phyloP scores from a whole-genome alignment of 306 rosid genomes.

The barrel medic (Medicago truncatula) region DNA sequence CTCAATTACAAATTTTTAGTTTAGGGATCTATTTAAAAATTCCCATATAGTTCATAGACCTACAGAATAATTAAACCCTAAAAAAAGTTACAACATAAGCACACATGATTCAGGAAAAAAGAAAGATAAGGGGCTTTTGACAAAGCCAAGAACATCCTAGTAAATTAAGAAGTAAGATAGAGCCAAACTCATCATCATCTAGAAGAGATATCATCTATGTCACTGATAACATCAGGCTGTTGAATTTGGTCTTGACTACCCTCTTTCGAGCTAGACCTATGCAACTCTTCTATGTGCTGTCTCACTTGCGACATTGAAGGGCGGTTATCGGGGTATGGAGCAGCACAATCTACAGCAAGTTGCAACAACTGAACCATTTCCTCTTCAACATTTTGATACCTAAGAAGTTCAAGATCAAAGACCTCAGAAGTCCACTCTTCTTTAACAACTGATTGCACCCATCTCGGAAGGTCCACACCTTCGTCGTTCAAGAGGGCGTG shows the following conservation, averaged over 20 bases:
- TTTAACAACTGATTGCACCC: conserved; percentile 74
- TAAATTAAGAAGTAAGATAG: neutral
- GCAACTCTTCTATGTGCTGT: conserved; percentile 55
- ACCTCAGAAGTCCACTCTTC: conserved; percentile 75
- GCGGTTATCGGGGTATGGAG: conserved; percentile 63
- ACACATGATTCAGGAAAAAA: conserved; percentile 38
- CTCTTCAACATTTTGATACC: conserved; percentile 65
- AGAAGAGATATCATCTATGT: conserved; percentile 45
- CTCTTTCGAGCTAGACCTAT: conserved; percentile 47
- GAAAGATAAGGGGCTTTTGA: conserved; percentile 28
- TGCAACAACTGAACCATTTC: conserved; percentile 73
- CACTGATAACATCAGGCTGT: conserved; percentile 53
- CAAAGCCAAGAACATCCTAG: conserved; percentile 16
- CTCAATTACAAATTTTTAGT: neutral
- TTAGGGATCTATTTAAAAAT: neutral
- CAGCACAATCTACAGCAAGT: conserved; percentile 72
- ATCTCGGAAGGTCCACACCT: conserved; percentile 77
- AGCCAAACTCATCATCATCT: conserved; percentile 39
- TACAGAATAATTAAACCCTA: neutral
- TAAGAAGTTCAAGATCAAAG: conserved; percentile 64
- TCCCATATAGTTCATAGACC: neutral
- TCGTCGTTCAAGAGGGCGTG: conserved; percentile 67
- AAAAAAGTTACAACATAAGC: conserved; percentile 45
- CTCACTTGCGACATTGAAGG: conserved; percentile 66
- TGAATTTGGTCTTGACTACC: conserved; percentile 49